phyloP scores from a whole-genome alignment of 2,329 filamentous ascomycete genomes.

The Nemania diffusa region DNA sequence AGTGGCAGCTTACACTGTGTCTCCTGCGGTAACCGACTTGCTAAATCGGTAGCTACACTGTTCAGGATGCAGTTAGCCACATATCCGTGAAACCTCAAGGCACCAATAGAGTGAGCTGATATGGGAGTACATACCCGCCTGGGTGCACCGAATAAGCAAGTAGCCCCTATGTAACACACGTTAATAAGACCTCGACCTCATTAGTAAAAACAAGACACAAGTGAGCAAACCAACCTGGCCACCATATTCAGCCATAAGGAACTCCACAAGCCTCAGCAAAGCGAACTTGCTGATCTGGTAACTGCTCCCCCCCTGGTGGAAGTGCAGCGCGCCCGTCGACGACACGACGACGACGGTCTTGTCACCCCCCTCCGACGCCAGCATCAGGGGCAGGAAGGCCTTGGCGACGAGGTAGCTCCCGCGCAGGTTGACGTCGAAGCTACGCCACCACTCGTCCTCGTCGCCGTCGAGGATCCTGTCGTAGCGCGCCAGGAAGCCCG shows the following conservation, averaged over 20 bases:
- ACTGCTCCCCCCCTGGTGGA: slow-evolving; percentile 50
- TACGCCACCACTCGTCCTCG: slow-evolving; percentile 57
- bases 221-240: slow-evolving; percentile 52
- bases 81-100: neutral
- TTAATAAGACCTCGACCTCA: slow-evolving; percentile 38
- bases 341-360: slow-evolving; percentile 61
- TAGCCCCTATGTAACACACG: slow-evolving; percentile 28
- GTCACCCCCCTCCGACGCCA: slow-evolving; percentile 43
- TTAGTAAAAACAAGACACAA: slow-evolving; percentile 52
- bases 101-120: neutral
- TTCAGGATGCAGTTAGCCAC: slow-evolving; percentile 1
- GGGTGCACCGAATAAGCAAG: slow-evolving; percentile 42
- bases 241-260: slow-evolving; percentile 57
- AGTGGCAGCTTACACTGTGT: slow-evolving; percentile 34
- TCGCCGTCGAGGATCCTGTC: slow-evolving; percentile 52
- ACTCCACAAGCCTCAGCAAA: slow-evolving; percentile 60
- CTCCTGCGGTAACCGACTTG: slow-evolving; percentile 46
- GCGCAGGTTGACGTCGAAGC: slow-evolving; percentile 62
- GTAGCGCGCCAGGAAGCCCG: slow-evolving; percentile 54
- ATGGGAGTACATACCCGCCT: slow-evolving; percentile 17
- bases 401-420: slow-evolving; percentile 58
- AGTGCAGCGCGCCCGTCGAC: slow-evolving; percentile 55
- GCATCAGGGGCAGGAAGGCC: slow-evolving; percentile 61
- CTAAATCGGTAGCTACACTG: slow-evolving; percentile 44
- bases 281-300: slow-evolving; percentile 64